Conservation (phyloP, 2,329 filamentous ascomycete genomes). For the Colletotrichum orbiculare region DNA sequence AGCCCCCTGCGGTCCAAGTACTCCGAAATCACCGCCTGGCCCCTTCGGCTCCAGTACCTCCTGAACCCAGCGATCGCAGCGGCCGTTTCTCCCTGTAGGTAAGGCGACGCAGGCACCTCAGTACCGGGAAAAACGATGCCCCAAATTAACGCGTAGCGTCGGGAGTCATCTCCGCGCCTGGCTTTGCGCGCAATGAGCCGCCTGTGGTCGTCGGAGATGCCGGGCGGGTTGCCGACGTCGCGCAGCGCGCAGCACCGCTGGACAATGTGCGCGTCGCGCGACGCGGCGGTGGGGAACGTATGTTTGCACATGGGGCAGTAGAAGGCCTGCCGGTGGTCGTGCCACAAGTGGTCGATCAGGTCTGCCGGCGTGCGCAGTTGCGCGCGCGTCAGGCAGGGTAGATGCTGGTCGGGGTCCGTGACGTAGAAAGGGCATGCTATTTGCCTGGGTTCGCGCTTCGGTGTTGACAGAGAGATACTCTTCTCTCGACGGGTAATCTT, state of each 20-base stretch:
- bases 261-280: background rate
- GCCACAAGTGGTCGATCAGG: background rate
- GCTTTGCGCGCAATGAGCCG: background rate
- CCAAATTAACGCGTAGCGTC: background rate
- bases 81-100: background rate
- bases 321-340: background rate
- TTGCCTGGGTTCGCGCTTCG: background rate
- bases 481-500: background rate
- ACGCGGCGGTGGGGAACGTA: background rate
- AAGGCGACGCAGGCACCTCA: background rate
- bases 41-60: background rate
- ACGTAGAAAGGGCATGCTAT: background rate
- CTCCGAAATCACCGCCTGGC: background rate
- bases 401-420: background rate
- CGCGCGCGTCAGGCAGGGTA: background rate
- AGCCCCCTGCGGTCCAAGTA: background rate
- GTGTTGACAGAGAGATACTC: no score
- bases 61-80: background rate
- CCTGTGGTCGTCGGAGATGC: background rate
- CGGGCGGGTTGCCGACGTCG: background rate
- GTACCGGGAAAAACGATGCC: background rate
- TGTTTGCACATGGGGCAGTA: background rate
- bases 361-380: background rate
- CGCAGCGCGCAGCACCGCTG: background rate
- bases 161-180: background rate